phyloP scores from a whole-genome alignment of 2,329 filamentous ascomycete species.

The Fusarium sp. region DNA sequence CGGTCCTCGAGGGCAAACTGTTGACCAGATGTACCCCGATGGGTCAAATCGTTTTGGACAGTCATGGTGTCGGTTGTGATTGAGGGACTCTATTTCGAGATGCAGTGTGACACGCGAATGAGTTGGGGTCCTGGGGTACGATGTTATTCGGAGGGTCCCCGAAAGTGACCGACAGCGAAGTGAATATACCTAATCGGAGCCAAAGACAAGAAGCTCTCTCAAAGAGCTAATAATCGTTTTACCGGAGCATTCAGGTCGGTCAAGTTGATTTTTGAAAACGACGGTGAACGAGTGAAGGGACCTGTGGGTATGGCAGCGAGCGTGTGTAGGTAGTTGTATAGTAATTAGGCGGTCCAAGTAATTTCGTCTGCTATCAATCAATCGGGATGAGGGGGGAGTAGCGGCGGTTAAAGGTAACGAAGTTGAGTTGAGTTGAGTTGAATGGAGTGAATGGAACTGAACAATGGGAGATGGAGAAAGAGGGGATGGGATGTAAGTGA shows the following conservation, averaged over 20 bases:
- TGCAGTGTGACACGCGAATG: slow-evolving; percentile 29
- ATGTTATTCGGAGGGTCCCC: slow-evolving; percentile 34
- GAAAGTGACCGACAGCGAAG: slow-evolving; percentile 28
- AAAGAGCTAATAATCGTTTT: slow-evolving; percentile 50
- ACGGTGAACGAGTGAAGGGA: slow-evolving; percentile 23
- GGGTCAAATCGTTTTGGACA: slow-evolving; percentile 77
- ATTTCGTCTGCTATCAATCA: slow-evolving; percentile 1
- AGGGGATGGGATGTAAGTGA: slow-evolving; percentile 36
- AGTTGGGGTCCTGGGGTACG: slow-evolving; percentile 33
- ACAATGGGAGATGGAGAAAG: slow-evolving; percentile 25
- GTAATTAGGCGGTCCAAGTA: neutral
- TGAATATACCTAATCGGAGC: slow-evolving; percentile 43
- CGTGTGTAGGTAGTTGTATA: slow-evolving; percentile 23
- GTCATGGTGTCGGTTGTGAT: slow-evolving; percentile 70
- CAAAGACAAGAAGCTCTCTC: slow-evolving; percentile 48
- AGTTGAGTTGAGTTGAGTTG: too few species aligned
- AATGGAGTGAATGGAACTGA: slow-evolving; percentile 15
- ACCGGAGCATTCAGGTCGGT: slow-evolving; percentile 52
- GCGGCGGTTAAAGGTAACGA: slow-evolving; percentile 18
- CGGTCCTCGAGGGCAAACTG: slow-evolving; percentile 84
- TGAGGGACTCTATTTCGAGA: slow-evolving; percentile 33
- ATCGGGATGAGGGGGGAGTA: slow-evolving; percentile 8
- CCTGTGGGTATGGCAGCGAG: slow-evolving; percentile 16
- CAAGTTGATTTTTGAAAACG: slow-evolving; percentile 17
- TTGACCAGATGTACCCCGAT: slow-evolving; percentile 71